Percentiles rank a stretch among this genome's conserved stretches.
These are phyloP conservation scores for Chalciporus sp. DNA, from an alignment of 1,284 basidiomycete genomes.

Conservation along the genomic window DNA sequence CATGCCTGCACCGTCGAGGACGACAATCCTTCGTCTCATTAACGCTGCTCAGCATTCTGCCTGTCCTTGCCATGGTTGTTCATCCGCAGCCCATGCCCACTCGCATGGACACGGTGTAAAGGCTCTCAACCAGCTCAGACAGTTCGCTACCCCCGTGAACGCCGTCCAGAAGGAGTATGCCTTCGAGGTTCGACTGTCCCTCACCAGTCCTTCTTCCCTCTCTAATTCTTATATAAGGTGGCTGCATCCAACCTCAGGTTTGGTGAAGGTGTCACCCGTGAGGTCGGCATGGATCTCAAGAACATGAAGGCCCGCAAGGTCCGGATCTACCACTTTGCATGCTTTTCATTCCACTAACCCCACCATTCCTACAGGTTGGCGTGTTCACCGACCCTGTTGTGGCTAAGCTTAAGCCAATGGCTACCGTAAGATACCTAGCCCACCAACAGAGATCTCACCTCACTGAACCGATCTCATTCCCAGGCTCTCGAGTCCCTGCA, in stretches of 20 bases:
- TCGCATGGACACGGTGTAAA: conserved; percentile 41
- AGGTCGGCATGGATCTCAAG: conserved; percentile 94
- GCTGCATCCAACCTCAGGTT: conserved; percentile 91
- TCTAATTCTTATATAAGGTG: conserved; percentile 51
- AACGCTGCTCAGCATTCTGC: conserved; percentile 69
- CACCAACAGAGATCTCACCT: background rate
- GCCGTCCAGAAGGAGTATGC: conserved; percentile 88
- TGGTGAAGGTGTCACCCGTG: conserved; percentile 85
- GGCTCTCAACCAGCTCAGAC: conserved; percentile 64
- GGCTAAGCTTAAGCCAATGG: conserved; percentile 81
- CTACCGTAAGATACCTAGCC: conserved; percentile 54
- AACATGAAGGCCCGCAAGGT: conserved; percentile 87
- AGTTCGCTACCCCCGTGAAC: conserved; percentile 85
- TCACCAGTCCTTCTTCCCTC: background rate
- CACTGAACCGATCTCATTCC: background rate
- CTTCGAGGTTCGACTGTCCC: conserved; percentile 69
- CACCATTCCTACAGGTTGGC: conserved; percentile 63
- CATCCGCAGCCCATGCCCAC: conserved; percentile 39
- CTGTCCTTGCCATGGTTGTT: conserved; percentile 78
- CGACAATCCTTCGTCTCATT: conserved; percentile 68
- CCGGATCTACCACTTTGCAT: conserved; percentile 13
- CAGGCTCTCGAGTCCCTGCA: conserved; percentile 82
- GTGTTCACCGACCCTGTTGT: conserved; percentile 93
- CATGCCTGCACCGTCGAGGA: conserved; percentile 56
- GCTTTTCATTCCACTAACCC: conserved; percentile 2